phyloP scores from a whole-genome alignment of 768 basidiomycete genomes.

The Rhodotorula graminis region DNA sequence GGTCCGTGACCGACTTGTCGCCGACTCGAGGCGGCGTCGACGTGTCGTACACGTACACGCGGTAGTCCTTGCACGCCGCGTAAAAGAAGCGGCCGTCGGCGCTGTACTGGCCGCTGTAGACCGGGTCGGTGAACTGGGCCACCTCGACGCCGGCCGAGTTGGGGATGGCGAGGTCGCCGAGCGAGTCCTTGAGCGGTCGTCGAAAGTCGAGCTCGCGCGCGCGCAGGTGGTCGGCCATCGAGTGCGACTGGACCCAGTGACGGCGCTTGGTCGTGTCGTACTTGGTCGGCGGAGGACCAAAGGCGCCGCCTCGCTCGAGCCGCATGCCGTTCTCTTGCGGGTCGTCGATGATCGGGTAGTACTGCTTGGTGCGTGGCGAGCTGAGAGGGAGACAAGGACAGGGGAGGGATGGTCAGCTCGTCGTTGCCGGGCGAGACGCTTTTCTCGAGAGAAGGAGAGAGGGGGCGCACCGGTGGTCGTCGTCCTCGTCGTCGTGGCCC shows the following conservation, averaged over 20 bases:
- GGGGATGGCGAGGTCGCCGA: slow-evolving; percentile 55
- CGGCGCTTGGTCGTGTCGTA: background rate
- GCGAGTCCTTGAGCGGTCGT: background rate
- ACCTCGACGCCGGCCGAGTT: slow-evolving; percentile 77
- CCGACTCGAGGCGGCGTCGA: slow-evolving; percentile 50
- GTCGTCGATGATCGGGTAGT: slow-evolving; percentile 20
- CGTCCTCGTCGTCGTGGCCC: slow-evolving; percentile 5
- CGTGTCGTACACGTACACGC: slow-evolving; percentile 80
- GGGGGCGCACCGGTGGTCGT: slow-evolving; percentile 8
- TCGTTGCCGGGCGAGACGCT: too few relatives aligned
- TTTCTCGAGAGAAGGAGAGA: background rate
- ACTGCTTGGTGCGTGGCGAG: slow-evolving; percentile 13
- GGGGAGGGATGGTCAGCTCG: too few relatives aligned
- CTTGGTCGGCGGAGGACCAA: slow-evolving; percentile 44
- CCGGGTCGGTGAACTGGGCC: slow-evolving; percentile 55
- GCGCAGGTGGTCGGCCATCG: slow-evolving; percentile 12
- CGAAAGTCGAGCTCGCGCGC: slow-evolving; percentile 16
- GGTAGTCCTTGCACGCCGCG: slow-evolving; percentile 61
- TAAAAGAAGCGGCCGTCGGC: slow-evolving; percentile 74
- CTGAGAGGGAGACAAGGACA: background rate
- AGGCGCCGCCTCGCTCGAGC: slow-evolving; percentile 71
- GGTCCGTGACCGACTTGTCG: slow-evolving; percentile 25
- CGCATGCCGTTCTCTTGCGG: slow-evolving; percentile 54
- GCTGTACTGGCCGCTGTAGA: slow-evolving; percentile 82
- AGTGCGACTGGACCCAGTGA: background rate